Evolutionary conservation across 352 stramenopile species (phyloP).

Genomic region (Discostella stelligera): DNA sequence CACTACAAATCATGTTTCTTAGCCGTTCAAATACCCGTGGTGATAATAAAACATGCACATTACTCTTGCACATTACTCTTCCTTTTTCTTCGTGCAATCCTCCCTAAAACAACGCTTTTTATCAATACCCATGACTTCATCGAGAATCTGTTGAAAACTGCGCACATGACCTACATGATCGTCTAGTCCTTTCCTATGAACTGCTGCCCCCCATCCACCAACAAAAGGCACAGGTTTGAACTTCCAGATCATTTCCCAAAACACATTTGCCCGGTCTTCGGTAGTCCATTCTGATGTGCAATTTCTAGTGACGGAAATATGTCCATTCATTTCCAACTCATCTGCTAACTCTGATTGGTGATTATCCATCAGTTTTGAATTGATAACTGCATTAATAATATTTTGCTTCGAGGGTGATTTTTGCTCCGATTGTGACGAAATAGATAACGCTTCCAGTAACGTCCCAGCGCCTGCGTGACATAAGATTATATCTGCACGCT

Average conservation of each 20-base stretch:
- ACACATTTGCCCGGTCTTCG: slow-evolving; percentile 14
- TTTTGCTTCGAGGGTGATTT: background rate
- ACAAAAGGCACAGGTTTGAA: slow-evolving; percentile 32
- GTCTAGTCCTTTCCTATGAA: background rate
- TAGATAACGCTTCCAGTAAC: slow-evolving; percentile 87
- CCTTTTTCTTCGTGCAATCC: background rate
- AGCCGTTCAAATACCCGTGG: too few species aligned
- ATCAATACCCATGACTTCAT: slow-evolving; percentile 37
- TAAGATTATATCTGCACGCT: slow-evolving; percentile 89
- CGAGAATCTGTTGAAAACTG: slow-evolving; percentile 45
- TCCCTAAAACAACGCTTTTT: background rate
- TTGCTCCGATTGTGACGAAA: slow-evolving; percentile 12
- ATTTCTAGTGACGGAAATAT: slow-evolving; percentile 43
- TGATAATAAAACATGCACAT: too few species aligned
- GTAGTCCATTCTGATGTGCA: slow-evolving; percentile 27
- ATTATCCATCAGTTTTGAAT: slow-evolving; percentile 95
- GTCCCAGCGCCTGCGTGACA: slow-evolving; percentile 92
- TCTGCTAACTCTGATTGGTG: slow-evolving; percentile 93
- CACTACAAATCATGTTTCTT: too few species aligned
- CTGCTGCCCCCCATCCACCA: slow-evolving; percentile 7
- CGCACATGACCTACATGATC: background rate
- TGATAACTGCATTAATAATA: slow-evolving; percentile 91
- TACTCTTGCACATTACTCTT: too few species aligned
- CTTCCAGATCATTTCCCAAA: slow-evolving; percentile 29
- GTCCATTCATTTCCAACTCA: slow-evolving; percentile 83